Evolutionary conservation across 2,329 filamentous ascomycete genomes (phyloP), one percentile per base, ranked within the genome.

Genomic region (Fusarium armeniacum): DNA sequence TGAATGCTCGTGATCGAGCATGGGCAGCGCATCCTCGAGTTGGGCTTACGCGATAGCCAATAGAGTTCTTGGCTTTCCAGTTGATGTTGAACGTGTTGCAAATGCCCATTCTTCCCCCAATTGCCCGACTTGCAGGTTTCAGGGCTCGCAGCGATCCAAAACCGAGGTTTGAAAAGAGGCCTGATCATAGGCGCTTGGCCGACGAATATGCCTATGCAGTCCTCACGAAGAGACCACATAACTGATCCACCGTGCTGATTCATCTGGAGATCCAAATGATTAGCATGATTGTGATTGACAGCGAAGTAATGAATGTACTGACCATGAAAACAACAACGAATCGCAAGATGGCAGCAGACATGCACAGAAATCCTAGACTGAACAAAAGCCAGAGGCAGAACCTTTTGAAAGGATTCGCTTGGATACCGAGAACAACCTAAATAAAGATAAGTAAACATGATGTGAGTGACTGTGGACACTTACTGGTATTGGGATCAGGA

Each of bases 181-280:
- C 73, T 71, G 1, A 80, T 69, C 69, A 81, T 78, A 3, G 79
- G 78, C 0, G 78, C 76, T 45, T 81, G 77, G 6, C 77, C 78
- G 3, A 81, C 77, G 3, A 80, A 73, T 40, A 81, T 76, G 5
- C 77, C 78, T 10, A 81, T 76, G n/a, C 78, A 75, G 55, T 80
- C 78, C 62, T 81, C 79, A 15, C 79, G 77, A 28, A 78, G 76
- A 5, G 78, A 80, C 80, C 80, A 81, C 22, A 81, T 75, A 1
- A 80, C 79, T 9, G 70, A 72, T 13, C 63, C 67, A 1, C 70
- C 70, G 4, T 50, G 68, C 30, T 65, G 63, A 13, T 71, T 65
- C 11, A 69, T 12, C 68, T 71, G 15, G 15, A 18, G 3, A 2
- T 10, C 7, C 2, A 16, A 6, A 3, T 9, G 3, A 15, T 50